A percentile compares a stretch with the other conserved stretches of the same genome.
Conservation (phyloP, 495 filamentous ascomycete genomes). For the Penicillium desertorum region DNA sequence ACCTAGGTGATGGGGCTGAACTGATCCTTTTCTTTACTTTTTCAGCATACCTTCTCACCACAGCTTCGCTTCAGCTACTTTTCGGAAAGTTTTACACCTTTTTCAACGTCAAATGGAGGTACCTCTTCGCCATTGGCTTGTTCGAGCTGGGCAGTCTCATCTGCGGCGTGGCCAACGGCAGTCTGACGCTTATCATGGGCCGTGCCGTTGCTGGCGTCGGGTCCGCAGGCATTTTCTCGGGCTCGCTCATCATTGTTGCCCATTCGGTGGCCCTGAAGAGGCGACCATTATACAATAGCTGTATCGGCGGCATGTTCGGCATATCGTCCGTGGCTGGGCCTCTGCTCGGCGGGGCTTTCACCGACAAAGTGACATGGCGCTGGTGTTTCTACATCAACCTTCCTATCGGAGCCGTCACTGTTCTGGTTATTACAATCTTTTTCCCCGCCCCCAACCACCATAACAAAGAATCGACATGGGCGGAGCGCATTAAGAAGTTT, state of each 20-base stretch:
- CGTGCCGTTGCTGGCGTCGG: conserved; percentile 77
- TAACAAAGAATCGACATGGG: conserved; percentile 23
- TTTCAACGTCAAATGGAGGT: conserved; percentile 60
- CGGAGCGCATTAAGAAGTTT: conserved; percentile 30
- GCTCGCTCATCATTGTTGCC: conserved; percentile 65
- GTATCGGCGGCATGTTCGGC: conserved; percentile 69
- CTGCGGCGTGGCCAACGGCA: conserved; percentile 67
- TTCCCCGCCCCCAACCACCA: conserved; percentile 37
- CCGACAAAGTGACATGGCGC: conserved; percentile 64
- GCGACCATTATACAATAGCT: conserved; percentile 66
- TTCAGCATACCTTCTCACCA: conserved; percentile 55
- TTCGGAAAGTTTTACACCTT: conserved; percentile 46
- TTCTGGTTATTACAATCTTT: conserved; percentile 54
- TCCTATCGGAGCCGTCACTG: conserved; percentile 60
- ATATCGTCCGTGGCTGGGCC: conserved; percentile 69
- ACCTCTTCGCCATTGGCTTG: conserved; percentile 60
- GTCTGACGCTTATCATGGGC: conserved; percentile 69
- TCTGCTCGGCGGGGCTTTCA: conserved; percentile 59
- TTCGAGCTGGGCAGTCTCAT: conserved; percentile 74
- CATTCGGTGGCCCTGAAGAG: conserved; percentile 61
- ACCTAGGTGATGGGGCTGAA: conserved; percentile 25
- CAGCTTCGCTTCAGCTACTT: conserved; percentile 56
- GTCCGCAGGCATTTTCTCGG: conserved; percentile 66
- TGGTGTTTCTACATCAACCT: conserved; percentile 87
- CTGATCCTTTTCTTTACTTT: neutral